Conservation (phyloP, 2,329 filamentous ascomycete genomes). For the Colletotrichum navitas region DNA sequence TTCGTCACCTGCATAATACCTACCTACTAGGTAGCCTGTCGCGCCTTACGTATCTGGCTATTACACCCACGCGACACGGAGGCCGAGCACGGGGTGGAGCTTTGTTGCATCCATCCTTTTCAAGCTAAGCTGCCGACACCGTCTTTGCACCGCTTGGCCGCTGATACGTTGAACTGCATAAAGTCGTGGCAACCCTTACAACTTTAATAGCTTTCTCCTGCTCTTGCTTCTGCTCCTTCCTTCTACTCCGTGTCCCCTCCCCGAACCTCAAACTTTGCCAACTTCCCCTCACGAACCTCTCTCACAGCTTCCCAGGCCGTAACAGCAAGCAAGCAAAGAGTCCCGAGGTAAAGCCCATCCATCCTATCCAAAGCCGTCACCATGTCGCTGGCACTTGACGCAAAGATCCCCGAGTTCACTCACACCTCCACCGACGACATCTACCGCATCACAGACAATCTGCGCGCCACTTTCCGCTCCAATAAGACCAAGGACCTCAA, state of each 20-base stretch:
- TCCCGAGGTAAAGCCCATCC: slow-evolving; percentile 8
- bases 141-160: slow-evolving; percentile 20
- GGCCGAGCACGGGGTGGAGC: slow-evolving; percentile 39
- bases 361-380: slow-evolving; percentile 23
- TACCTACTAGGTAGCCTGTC: background rate
- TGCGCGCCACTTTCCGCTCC: slow-evolving; percentile 78
- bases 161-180: slow-evolving; percentile 37
- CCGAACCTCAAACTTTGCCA: slow-evolving; percentile 26
- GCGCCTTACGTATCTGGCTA: background rate
- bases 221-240: background rate
- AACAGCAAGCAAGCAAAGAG: slow-evolving; percentile 21
- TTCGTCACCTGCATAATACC: slow-evolving; percentile 10
- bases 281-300: slow-evolving; percentile 39
- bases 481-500: slow-evolving; percentile 86
- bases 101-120: slow-evolving; percentile 31
- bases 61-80: slow-evolving; percentile 31
- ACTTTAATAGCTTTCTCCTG: background rate
- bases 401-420: slow-evolving; percentile 64
- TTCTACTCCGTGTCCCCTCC: slow-evolving; percentile 19
- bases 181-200: slow-evolving; percentile 30
- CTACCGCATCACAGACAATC: slow-evolving; percentile 67
- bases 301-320: slow-evolving; percentile 14
- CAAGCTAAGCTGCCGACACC: slow-evolving; percentile 20
- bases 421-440: slow-evolving; percentile 77
- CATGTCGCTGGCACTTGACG: slow-evolving; percentile 54